Evolutionary conservation across 106 monocot species (phyloP), one percentile per base, ranked within the genome.

Genomic region (Dendrobium chrysotoxum): DNA sequence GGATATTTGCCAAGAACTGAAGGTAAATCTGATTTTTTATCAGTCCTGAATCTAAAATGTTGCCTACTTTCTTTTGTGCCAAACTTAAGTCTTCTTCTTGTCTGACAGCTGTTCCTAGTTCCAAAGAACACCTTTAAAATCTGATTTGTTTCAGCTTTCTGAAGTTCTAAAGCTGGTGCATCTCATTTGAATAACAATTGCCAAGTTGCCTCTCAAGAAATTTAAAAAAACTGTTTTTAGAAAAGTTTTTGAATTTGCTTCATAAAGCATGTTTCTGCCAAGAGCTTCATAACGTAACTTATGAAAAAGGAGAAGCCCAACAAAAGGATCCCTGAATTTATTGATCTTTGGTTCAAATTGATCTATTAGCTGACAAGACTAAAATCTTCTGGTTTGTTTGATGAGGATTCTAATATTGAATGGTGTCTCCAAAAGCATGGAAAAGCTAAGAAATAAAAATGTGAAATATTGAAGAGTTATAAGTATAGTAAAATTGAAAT

Each of bases 1-100:
- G 72, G 88, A 91, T 40, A 77, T 95, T 55, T 95, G 93, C 79
- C 89, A 92, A 53, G 99, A 99, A 38, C 76, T 95, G 77, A 91
- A 93, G 99, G 99, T 99, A 95, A 80, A 47, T 45, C 0, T 30
- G 25, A 38, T 38, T 30, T 3, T 76, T 46, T 46, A 8, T 4
- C 41, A 23, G 3, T 41, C 20, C 41, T 21, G 74, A 12, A n/a
- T 40, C 18, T 40, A 30, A 74, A 40, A 40, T 76, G 20, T 23
- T 76, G 25, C 26, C 1, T 15, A 12, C 30, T 12, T 64, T 64
- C 64, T 64, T 23, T 25, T 70, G 31, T 28, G 11, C 28, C 13
- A 70, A 31, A 70, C 70, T 70, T 66, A 2, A 2, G 10, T 70
- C 70, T 70, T 70, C 9, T 64, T 70, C 13, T 23, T 26, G 8